Conservation (phyloP, 2,329 filamentous ascomycete species). For the Myriangium duriaei region DNA sequence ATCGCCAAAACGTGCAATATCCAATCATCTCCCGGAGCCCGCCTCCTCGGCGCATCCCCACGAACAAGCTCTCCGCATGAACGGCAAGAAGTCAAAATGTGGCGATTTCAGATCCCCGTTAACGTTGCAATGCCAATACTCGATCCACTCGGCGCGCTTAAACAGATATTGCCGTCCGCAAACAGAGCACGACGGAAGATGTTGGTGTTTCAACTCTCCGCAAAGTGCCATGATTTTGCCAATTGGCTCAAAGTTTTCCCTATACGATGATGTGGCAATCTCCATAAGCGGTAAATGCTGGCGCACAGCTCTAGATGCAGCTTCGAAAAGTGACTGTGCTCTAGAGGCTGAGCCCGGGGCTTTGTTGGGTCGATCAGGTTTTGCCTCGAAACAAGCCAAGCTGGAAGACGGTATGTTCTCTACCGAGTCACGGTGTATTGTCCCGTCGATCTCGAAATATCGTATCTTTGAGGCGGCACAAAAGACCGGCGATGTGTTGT, state of each 20-base stretch:
- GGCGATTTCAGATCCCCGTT: constrained; percentile 7
- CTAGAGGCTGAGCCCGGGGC: constrained; percentile 6
- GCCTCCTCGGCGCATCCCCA: constrained; percentile 19
- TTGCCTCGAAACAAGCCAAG: neutral
- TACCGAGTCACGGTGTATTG: constrained; percentile 5
- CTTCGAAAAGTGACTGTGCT: constrained; percentile 25
- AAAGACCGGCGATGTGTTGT: constrained; percentile 16
- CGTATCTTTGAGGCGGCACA: constrained; percentile 17
- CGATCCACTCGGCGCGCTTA: constrained; percentile 24
- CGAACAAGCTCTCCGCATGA: constrained; percentile 21
- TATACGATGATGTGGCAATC: constrained; percentile 13
- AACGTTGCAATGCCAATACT: constrained; percentile 21
- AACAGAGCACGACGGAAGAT: constrained; percentile 20
- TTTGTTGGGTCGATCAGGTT: constrained; percentile 6
- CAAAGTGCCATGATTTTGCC: neutral
- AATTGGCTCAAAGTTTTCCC: constrained; percentile 5
- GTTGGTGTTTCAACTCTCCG: constrained; percentile 3
- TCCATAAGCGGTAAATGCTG: constrained; percentile 12
- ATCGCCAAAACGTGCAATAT: too few relatives aligned
- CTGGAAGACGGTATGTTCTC: constrained; percentile 7
- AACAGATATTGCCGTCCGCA: constrained; percentile 21
- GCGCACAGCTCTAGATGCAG: constrained; percentile 18
- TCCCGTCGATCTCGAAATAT: constrained; percentile 21
- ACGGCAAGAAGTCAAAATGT: constrained; percentile 21
- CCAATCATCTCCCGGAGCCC: too few relatives aligned